Conservation (phyloP, 2,329 filamentous ascomycete species). For the Periconia sp. region DNA sequence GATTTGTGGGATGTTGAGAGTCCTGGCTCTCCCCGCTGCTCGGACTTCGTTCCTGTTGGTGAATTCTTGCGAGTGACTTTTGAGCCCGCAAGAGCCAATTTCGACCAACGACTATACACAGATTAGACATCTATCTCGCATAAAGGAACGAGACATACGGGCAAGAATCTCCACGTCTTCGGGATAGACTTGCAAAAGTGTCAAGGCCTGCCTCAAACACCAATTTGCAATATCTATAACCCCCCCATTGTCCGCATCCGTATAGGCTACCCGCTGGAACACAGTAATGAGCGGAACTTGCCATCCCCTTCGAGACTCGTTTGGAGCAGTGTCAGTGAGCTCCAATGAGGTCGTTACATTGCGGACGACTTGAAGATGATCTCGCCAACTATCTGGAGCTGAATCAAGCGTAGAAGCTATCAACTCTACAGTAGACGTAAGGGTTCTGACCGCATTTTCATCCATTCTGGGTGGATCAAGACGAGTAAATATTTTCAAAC, state of each 20-base stretch:
- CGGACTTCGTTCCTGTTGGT: constrained; percentile 51
- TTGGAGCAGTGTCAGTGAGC: constrained; percentile 19
- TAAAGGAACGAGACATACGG: constrained; percentile 38
- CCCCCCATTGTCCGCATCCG: constrained; percentile 54
- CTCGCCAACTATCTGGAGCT: constrained; percentile 37
- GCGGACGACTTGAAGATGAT: constrained; percentile 28
- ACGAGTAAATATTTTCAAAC: not conserved
- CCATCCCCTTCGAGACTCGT: constrained; percentile 23
- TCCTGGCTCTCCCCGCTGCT: constrained; percentile 41
- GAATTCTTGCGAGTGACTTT: constrained; percentile 55
- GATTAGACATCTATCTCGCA: constrained; percentile 1
- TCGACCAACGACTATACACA: constrained; percentile 53
- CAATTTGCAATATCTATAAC: constrained; percentile 56
- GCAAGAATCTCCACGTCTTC: constrained; percentile 51
- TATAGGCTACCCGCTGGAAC: constrained; percentile 58
- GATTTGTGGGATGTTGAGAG: constrained; percentile 23
- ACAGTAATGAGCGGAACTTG: constrained; percentile 43
- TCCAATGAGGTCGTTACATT: constrained; percentile 23
- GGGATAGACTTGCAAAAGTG: constrained; percentile 52
- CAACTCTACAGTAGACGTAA: constrained; percentile 35
- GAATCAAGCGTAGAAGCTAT: constrained; percentile 41
- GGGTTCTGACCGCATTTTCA: constrained; percentile 12
- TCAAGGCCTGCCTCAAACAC: constrained; percentile 57
- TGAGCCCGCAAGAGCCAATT: constrained; percentile 61
- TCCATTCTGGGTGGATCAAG: constrained; percentile 27